These are phyloP conservation scores for Austroboletus festivus DNA, from an alignment of 768 basidiomycete genomes.

Conservation along the genomic window DNA sequence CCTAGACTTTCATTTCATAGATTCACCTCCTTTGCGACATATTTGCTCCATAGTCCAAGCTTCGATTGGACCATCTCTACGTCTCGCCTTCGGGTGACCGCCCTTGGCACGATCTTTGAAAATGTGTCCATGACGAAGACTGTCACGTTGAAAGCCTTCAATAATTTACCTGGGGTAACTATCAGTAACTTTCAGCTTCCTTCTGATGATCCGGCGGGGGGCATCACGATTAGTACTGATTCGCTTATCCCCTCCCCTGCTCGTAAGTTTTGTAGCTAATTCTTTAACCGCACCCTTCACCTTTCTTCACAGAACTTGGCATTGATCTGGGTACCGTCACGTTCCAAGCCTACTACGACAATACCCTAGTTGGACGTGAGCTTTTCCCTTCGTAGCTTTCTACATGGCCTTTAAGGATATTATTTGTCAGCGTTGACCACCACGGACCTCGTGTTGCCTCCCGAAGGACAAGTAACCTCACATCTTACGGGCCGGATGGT, in stretches of 20 bases:
- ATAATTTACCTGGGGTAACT: conserved; percentile 64
- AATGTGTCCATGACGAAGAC: conserved; percentile 58
- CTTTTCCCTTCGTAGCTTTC: conserved; percentile 1
- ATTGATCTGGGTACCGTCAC: conserved; percentile 64
- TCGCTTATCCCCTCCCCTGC: conserved; percentile 62
- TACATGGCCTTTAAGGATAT: background rate
- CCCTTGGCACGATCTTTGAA: conserved; percentile 69
- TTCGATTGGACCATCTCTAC: conserved; percentile 75
- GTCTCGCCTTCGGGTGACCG: conserved; percentile 55
- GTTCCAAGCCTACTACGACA: conserved; percentile 61
- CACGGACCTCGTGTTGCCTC: conserved; percentile 46
- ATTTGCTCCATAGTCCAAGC: conserved; percentile 57
- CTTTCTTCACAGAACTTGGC: conserved; percentile 50
- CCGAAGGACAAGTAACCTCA: conserved; percentile 44
- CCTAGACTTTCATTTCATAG: conserved; percentile 26
- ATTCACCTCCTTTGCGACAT: conserved; percentile 66
- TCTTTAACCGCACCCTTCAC: conserved; percentile 2
- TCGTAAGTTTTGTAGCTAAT: conserved; percentile 42
- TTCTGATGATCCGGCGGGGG: conserved; percentile 62
- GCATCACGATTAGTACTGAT: conserved; percentile 69
- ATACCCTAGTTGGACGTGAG: conserved; percentile 60
- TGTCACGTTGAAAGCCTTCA: conserved; percentile 66
- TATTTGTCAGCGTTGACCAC: conserved; percentile 47
- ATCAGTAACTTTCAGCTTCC: conserved; percentile 72
- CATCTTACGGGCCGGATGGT: conserved; percentile 64